These are phyloP conservation scores for Diaporthe citrichinensis DNA, from an alignment of 2,329 filamentous ascomycete species.

Conservation along the genomic window DNA sequence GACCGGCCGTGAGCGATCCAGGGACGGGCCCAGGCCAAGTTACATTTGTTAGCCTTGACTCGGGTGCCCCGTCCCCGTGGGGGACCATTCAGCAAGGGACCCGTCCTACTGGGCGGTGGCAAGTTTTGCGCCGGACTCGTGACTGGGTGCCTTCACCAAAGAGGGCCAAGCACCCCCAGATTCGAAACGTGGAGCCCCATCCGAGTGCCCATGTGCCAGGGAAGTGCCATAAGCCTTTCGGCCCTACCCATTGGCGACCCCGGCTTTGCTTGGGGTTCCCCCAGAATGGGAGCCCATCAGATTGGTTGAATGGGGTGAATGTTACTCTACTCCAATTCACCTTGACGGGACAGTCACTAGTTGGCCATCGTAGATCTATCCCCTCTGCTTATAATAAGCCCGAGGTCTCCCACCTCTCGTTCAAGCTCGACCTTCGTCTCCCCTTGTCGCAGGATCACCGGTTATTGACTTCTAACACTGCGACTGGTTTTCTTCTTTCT, in stretches of 20 bases:
- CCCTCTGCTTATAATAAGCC: constrained; percentile 4
- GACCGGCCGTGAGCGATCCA: constrained; percentile 10
- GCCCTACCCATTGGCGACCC: constrained; percentile 29
- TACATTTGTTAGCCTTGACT: constrained; percentile 19
- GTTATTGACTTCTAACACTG: neutral
- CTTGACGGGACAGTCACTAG: neutral
- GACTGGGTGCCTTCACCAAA: constrained; percentile 23
- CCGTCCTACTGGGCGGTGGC: constrained; percentile 25
- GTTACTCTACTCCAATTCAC: neutral
- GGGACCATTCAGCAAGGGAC: neutral
- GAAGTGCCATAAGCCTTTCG: constrained; percentile 31
- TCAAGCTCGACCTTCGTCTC: neutral
- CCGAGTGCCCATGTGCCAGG: constrained; percentile 15
- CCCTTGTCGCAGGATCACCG: neutral
- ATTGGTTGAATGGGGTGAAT: constrained; percentile 2
- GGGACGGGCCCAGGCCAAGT: constrained; percentile 9
- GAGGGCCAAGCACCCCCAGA: constrained; percentile 25
- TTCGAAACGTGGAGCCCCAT: constrained; percentile 39
- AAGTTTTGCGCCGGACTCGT: constrained; percentile 12
- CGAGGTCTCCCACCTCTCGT: neutral
- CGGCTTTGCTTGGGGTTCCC: constrained; percentile 22
- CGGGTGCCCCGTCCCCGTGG: constrained; percentile 29
- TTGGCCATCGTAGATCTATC: neutral
- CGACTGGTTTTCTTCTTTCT: neutral
- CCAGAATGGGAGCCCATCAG: constrained; percentile 14